Percentiles rank a stretch among this genome's conserved stretches.
Conservation (phyloP, 2,329 filamentous ascomycete species). For the Ploettnerulaceae sp. region DNA sequence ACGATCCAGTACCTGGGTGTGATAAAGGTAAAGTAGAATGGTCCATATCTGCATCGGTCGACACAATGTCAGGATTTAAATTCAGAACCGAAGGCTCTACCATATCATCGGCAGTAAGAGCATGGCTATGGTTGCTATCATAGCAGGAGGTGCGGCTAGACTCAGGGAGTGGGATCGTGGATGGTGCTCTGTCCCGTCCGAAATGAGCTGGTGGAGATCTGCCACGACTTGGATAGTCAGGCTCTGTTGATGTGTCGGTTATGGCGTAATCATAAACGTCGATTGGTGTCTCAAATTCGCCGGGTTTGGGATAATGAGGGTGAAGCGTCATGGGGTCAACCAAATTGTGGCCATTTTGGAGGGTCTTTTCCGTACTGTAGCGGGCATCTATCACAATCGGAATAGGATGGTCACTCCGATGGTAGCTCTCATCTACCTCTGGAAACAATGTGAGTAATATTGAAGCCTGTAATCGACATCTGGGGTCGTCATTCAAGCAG, state of each 20-base stretch:
- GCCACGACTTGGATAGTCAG: slow-evolving; percentile 28
- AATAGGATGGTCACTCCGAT: slow-evolving; percentile 16
- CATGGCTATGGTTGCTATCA: slow-evolving; percentile 11
- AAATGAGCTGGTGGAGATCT: slow-evolving; percentile 28
- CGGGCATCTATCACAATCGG: slow-evolving; percentile 31
- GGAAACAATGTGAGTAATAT: slow-evolving; percentile 69
- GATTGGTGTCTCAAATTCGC: slow-evolving; percentile 15
- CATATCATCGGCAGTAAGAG: slow-evolving; percentile 3
- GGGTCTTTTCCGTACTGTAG: slow-evolving; percentile 17
- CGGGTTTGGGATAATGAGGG: slow-evolving; percentile 8
- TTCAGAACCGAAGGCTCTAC: not conserved
- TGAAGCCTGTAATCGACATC: slow-evolving; percentile 66
- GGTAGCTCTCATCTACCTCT: slow-evolving; percentile 22
- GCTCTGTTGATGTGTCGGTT: slow-evolving; percentile 27
- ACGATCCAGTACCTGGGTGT: not conserved
- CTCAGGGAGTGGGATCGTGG: slow-evolving; percentile 13
- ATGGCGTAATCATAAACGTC: slow-evolving; percentile 27
- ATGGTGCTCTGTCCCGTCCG: slow-evolving; percentile 12
- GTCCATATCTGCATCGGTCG: not conserved
- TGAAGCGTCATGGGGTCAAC: slow-evolving; percentile 9
- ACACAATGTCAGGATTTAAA: not conserved
- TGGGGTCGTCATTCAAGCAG: slow-evolving; percentile 73
- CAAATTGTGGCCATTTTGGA: slow-evolving; percentile 14
- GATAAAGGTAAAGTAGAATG: not conserved
- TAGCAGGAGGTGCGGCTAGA: slow-evolving; percentile 18